Evolutionary conservation across 2,329 filamentous ascomycete species (phyloP), one percentile per base, ranked within the genome.

Genomic region (Microsporum ferrugineum): DNA sequence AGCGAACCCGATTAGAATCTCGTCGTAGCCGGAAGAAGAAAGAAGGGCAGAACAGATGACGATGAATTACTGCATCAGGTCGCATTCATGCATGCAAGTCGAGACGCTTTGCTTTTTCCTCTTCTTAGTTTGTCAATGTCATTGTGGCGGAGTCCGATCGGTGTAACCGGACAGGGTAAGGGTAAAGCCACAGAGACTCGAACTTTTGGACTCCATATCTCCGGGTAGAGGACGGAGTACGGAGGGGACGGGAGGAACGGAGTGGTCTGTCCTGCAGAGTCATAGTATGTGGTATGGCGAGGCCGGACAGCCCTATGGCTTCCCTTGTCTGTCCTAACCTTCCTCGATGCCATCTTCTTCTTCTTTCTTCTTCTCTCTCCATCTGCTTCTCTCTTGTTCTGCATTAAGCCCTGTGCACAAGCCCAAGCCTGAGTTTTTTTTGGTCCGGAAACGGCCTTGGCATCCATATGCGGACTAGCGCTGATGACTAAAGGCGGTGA

Each of bases 21-120:
- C 23, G 23, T 47, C 43, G 43, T 47, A 47, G n/a, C 57, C 36
- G 33, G 57, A 47, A 58, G 57, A 45, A 58, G 57, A 10, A 43
- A 43, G 29, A 58, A 58, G 43, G 27, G 31, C 6, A 33, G 33
- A 43, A 31, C 27, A 33, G 17, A 53, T 53, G 49, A 53, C 49
- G 49, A 53, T 53, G 49, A 34, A 53, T 53, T 53, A 53, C 49
- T 34, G 49, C 49, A 53, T 34, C 27, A 53, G 49, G 27, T 34
- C 49, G 49, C 49, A 53, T 34, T 34, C 49, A 31, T 53, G 49
- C 43, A 47, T 47, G 43, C 43, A 47, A 17, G 17, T 47, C 6
- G 17, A 23, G 23, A 8, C n/a, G 12, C 53, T 10, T 39, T 56
- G 36, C 36, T 39, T 56, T 56, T 56, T 56, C 27, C 1, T 8